These are phyloP conservation scores for Laetiporus sulphureus DNA, from an alignment of 1,284 basidiomycete genomes.

Conservation along the genomic window DNA sequence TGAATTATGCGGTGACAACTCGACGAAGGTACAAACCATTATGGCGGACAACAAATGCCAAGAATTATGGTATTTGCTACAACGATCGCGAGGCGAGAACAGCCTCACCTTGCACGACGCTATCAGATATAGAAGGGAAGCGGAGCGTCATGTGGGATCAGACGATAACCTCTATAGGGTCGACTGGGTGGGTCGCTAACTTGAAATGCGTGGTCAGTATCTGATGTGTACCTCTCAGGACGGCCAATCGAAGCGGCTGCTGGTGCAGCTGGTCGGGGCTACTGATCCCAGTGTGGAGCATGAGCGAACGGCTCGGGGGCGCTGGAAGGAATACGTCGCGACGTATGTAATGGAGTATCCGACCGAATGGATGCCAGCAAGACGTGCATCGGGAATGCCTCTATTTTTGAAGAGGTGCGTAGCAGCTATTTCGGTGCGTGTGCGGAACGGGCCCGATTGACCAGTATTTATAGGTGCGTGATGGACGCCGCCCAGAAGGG, in stretches of 20 bases:
- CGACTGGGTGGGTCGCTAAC: conserved; percentile 69
- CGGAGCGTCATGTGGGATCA: conserved; percentile 78
- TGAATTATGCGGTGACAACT: conserved; percentile 2
- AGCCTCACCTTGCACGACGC: conserved; percentile 66
- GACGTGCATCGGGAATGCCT: conserved; percentile 34
- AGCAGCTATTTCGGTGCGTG: conserved; percentile 12
- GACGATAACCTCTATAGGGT: conserved; percentile 92
- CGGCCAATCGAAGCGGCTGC: conserved; percentile 53
- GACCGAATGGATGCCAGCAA: conserved; percentile 59
- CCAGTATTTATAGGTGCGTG: conserved; percentile 33
- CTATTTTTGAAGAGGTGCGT: conserved; percentile 25
- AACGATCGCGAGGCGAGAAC: conserved; percentile 45
- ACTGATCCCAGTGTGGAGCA: conserved; percentile 74
- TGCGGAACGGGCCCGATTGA: conserved; percentile 14
- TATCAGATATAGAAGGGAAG: conserved; percentile 87
- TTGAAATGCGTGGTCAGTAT: no score
- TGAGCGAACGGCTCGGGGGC: conserved; percentile 36
- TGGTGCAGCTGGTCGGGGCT: conserved; percentile 71
- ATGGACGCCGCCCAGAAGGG: conserved; percentile 23
- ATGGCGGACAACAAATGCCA: conserved; percentile 69
- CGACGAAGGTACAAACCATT: conserved; percentile 73
- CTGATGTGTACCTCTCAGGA: no score
- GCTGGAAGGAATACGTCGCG: conserved; percentile 87
- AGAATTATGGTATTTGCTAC: conserved; percentile 61
- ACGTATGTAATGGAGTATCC: conserved; percentile 72